These are phyloP conservation scores for Arthrobotrys pseudoclavata DNA, from an alignment of 2,329 filamentous ascomycete genomes.

Conservation along the genomic window DNA sequence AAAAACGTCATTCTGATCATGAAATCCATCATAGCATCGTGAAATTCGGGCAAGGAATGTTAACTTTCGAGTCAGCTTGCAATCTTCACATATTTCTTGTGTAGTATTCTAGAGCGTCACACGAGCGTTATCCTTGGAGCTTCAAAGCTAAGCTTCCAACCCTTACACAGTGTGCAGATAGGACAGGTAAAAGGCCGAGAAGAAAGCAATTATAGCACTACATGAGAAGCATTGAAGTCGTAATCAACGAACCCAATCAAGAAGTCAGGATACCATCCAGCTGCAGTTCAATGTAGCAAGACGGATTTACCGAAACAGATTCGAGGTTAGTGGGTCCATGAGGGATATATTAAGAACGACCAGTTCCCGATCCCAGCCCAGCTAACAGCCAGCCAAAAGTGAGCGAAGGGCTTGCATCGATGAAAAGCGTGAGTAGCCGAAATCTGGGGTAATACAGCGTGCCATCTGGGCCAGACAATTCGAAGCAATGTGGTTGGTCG, in stretches of 20 bases:
- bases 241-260: constrained; percentile 45
- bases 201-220: constrained; percentile 40
- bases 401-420: constrained; percentile 35
- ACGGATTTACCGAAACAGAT: constrained; percentile 43
- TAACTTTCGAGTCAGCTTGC: constrained; percentile 14
- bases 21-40: constrained; percentile 22
- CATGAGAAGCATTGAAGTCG: constrained; percentile 20
- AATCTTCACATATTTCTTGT: constrained; percentile 25
- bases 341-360: constrained; percentile 60
- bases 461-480: constrained; percentile 35
- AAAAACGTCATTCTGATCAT: constrained; percentile 54
- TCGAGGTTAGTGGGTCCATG: constrained; percentile 34
- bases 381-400: constrained; percentile 14
- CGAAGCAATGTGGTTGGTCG: constrained; percentile 45
- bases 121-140: constrained; percentile 49
- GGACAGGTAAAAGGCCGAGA: constrained; percentile 47
- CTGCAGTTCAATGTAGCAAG: constrained; percentile 42
- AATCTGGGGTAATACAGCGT: constrained; percentile 59
- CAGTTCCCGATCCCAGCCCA: constrained; percentile 57
- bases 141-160: constrained; percentile 44
- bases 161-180: constrained; percentile 41
- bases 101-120: constrained; percentile 57
- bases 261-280: constrained; percentile 28
- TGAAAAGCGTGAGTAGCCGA: constrained; percentile 58
- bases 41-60: constrained; percentile 26